Base-by-base conservation (phyloP, 495 filamentous ascomycete species). In the Penicillium turbatum region DNA sequence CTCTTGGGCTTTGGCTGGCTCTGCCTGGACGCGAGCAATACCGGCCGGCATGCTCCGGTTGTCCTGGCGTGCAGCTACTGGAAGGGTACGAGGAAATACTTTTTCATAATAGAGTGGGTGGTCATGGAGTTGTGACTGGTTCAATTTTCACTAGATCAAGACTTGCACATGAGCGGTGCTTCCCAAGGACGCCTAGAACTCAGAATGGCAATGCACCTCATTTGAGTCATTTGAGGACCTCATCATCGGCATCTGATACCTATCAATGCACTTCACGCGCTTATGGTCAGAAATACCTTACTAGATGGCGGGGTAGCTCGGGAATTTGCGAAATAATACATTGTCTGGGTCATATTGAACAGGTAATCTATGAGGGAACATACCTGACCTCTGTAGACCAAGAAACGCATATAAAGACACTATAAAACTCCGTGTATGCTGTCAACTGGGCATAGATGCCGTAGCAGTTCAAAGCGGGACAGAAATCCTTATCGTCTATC, bases 401-500 rank as follows among this genome's bases (percentile, higher is more conserved):
- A n/a, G n/a, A n/a, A n/a, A n/a, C n/a, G n/a, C n/a, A n/a, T n/a
- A n/a, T n/a, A n/a, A n/a, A n/a, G n/a, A n/a, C n/a, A n/a, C n/a
- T n/a, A n/a, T n/a, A n/a, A n/a, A n/a, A n/a, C n/a, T n/a, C n/a
- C n/a, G n/a, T n/a, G n/a, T n/a, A n/a, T n/a, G n/a, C n/a, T n/a
- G n/a, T n/a, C n/a, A n/a, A n/a, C n/a, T n/a, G n/a, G n/a, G n/a
- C n/a, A n/a, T n/a, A 24, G 21, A 24, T 24, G 21, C 21, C 21
- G 21, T n/a, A n/a, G n/a, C n/a, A n/a, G n/a, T 24, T 4, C 21
- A 24, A 19, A 40, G 48, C 43, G 36, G 56, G 27, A 13, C 29
- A 15, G 42, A 49, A 51, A 53, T 57, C 19, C 57, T 60, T 60
- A 60, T 60, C 57, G 44, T 43, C 32, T 53, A 57, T 60, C 56